A percentile compares a stretch with the other conserved stretches of the same genome.
These are phyloP conservation scores for Tricholoma saponaceum DNA, from an alignment of 768 basidiomycete species.

Conservation along the genomic window DNA sequence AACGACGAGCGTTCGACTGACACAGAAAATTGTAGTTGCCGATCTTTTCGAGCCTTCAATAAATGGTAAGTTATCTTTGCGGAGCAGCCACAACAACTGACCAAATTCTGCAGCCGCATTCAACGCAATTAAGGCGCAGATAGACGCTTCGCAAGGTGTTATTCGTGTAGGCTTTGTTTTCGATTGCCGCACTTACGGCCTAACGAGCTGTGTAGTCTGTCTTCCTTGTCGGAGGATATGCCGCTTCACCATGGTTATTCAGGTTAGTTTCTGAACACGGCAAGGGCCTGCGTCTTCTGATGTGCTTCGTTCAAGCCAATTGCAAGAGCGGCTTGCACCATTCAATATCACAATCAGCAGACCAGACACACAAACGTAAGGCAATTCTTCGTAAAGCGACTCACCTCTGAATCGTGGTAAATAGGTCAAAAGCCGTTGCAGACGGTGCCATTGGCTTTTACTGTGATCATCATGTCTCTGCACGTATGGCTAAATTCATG, in stretches of 20 bases:
- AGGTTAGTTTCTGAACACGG: constrained; percentile 19
- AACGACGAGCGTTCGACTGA: background rate
- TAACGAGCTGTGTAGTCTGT: constrained; percentile 48
- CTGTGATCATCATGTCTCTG: constrained; percentile 80
- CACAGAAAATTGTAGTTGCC: constrained; percentile 39
- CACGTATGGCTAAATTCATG: constrained; percentile 76
- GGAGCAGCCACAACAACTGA: background rate
- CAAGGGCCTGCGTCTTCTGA: background rate
- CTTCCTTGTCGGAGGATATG: constrained; percentile 81
- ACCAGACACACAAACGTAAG: constrained; percentile 77
- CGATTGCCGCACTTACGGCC: background rate
- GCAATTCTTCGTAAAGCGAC: background rate
- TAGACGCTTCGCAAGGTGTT: constrained; percentile 61
- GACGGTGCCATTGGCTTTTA: constrained; percentile 84
- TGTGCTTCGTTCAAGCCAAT: constrained; percentile 34
- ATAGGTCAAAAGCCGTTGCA: constrained; percentile 81
- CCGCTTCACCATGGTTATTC: constrained; percentile 80
- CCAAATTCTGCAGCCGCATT: constrained; percentile 47
- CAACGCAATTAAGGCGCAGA: constrained; percentile 64
- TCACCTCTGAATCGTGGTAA: background rate
- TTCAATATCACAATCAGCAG: constrained; percentile 61
- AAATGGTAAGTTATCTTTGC: constrained; percentile 33
- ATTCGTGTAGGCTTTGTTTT: constrained; percentile 46
- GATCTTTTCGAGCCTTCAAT: constrained; percentile 78
- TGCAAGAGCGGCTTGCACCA: constrained; percentile 62